phyloP scores from a whole-genome alignment of 805 yeast genomes.

The Ogataea chonburiensis region DNA sequence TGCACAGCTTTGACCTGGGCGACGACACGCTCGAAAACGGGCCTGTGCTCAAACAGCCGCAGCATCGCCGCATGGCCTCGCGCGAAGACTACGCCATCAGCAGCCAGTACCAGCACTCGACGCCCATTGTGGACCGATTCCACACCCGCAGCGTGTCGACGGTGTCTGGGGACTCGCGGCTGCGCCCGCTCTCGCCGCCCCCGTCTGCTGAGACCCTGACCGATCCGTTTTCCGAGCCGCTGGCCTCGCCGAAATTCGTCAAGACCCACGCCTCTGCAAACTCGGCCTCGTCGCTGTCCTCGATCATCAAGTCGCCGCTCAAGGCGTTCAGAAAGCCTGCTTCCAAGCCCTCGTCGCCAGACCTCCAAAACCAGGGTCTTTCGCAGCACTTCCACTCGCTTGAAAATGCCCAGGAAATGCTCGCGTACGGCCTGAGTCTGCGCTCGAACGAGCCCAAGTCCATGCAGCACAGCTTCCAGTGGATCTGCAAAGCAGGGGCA shows the following conservation, averaged over 20 bases:
- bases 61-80: conserved; percentile 9
- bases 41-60: conserved; percentile 5
- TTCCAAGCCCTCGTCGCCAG: conserved; percentile 1
- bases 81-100: conserved; percentile 9
- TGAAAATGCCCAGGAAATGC: conserved; percentile 66
- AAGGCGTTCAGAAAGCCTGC: conserved; percentile 5
- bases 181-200: conserved; percentile 24
- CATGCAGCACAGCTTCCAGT: conserved; percentile 50
- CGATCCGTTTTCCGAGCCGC: conserved; percentile 3
- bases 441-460: conserved; percentile 43
- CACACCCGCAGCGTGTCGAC: background rate
- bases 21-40: conserved; percentile 10
- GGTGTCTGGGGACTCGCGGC: background rate
- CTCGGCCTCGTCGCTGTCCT: conserved; percentile 10
- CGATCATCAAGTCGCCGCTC: conserved; percentile 11
- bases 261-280: conserved; percentile 7
- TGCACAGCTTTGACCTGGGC: conserved; percentile 11
- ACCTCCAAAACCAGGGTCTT: conserved; percentile 30
- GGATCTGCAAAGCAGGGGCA: conserved; percentile 57
- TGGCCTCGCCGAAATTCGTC: conserved; percentile 4
- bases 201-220: conserved; percentile 5
- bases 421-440: conserved; percentile 64
- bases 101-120: conserved; percentile 1
- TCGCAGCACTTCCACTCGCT: conserved; percentile 58
- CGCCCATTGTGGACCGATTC: conserved; percentile 1